These are phyloP conservation scores for Zygotorulaspora sp. DNA, from an alignment of 805 yeast species.

Conservation along the genomic window DNA sequence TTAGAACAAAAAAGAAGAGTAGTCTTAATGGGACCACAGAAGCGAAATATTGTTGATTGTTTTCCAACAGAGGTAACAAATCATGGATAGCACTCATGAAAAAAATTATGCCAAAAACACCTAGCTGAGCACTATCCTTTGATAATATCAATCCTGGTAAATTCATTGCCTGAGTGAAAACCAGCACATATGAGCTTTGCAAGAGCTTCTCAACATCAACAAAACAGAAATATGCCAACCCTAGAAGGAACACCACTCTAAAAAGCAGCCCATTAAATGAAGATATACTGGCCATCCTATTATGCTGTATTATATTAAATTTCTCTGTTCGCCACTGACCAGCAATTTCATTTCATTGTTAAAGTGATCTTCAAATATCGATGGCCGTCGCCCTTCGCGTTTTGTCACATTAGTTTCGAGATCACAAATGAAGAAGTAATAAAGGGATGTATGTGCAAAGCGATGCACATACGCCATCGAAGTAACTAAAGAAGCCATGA, in stretches of 20 bases:
- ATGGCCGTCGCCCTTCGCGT: no score
- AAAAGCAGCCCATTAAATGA: conserved; percentile 45
- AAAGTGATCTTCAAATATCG: no score
- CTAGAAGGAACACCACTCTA: conserved; percentile 44
- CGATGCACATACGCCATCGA: no score
- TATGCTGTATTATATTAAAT: no score
- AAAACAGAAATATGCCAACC: conserved; percentile 43
- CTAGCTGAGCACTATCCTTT: conserved; percentile 43
- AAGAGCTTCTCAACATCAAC: conserved; percentile 46
- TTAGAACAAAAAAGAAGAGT: conserved; percentile 45
- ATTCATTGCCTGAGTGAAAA: conserved; percentile 58
- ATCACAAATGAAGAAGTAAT: no score
- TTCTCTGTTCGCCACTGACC: no score
- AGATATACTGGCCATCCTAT: conserved; percentile 50
- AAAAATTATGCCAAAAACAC: conserved; percentile 46
- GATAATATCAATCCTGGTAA: conserved; percentile 36
- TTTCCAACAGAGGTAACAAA: conserved; percentile 51
- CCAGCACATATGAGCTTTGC: conserved; percentile 44
- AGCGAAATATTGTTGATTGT: conserved; percentile 48
- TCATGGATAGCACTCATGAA: conserved; percentile 47
- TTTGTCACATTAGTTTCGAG: no score
- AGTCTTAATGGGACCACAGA: conserved; percentile 57
- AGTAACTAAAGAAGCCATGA: no score
- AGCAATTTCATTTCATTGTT: no score
- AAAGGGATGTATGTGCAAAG: no score